Evolutionary conservation across 2,329 filamentous ascomycete species (phyloP).

Genomic region (Colletotrichum navitas): DNA sequence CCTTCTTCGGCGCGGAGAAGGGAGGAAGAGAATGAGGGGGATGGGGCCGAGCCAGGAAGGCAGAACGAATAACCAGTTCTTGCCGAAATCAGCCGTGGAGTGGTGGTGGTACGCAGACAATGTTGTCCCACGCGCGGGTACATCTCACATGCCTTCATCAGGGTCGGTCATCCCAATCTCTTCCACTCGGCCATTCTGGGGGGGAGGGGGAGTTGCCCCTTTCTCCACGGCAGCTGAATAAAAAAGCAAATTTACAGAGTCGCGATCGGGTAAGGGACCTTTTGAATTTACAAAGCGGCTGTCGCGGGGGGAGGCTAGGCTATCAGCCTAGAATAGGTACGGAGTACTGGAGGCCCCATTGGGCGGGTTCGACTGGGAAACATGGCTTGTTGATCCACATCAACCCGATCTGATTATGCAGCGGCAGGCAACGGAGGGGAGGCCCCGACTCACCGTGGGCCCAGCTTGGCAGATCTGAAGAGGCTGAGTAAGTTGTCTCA

Average conservation of each 20-base stretch:
- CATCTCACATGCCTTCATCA: neutral
- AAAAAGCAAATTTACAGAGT: neutral
- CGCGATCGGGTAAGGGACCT: neutral
- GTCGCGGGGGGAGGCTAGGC: neutral
- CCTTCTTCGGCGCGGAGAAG: neutral
- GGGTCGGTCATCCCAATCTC: neutral
- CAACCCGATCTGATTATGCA: conserved; percentile 26
- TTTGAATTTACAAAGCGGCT: neutral
- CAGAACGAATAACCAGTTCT: neutral
- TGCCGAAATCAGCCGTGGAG: neutral
- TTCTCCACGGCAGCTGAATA: neutral
- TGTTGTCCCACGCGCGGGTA: neutral
- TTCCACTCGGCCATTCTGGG: neutral
- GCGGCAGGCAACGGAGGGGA: neutral
- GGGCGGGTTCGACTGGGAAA: neutral
- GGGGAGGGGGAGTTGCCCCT: neutral
- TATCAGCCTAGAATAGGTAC: neutral
- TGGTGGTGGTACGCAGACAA: neutral
- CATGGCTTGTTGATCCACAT: neutral
- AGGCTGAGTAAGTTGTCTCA: neutral
- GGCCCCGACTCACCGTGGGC: neutral
- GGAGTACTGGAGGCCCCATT: neutral
- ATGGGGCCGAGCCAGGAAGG: too few relatives aligned
- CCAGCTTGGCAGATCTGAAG: neutral
- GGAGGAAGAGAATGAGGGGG: neutral